These are phyloP conservation scores for Plasmodium yoelii DNA, from an alignment of 169 alveolate genomes.

Conservation along the genomic window DNA sequence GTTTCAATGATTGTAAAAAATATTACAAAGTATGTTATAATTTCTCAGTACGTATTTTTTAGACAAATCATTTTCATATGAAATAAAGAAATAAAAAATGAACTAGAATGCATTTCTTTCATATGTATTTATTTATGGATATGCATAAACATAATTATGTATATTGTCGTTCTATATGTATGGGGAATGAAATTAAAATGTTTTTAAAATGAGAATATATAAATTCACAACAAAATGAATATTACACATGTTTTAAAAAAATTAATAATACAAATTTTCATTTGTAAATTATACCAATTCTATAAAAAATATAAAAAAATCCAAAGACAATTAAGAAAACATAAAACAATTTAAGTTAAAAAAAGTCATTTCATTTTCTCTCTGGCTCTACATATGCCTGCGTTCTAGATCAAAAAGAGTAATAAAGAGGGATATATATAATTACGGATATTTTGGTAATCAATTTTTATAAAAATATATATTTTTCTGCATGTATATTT, in stretches of 20 bases:
- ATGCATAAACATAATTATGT: not conserved
- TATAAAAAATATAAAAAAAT: not conserved
- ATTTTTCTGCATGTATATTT: too few relatives aligned
- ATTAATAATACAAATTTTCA: conserved; percentile 4
- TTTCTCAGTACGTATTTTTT: conserved; percentile 4
- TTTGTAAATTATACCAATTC: not conserved
- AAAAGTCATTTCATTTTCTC: conserved; percentile 24
- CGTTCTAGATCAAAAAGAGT: conserved; percentile 32
- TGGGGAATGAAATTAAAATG: conserved; percentile 24
- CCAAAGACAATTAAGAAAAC: not conserved
- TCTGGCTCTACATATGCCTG: conserved; percentile 42
- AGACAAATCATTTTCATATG: conserved; percentile 1
- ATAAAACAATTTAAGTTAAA: not conserved
- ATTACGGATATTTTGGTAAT: not conserved
- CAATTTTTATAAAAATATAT: not conserved
- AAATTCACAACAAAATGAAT: conserved; percentile 2
- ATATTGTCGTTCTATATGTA: not conserved
- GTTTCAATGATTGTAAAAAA: not conserved
- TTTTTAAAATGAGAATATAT: conserved; percentile 21
- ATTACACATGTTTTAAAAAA: conserved; percentile 9
- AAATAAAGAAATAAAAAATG: conserved; percentile 5
- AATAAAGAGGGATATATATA: not conserved
- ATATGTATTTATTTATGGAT: not conserved
- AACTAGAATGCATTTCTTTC: not conserved
- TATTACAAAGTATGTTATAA: conserved; percentile 6